Conservation (phyloP, 2,329 filamentous ascomycete species). For the Clonostachys rhizophaga region DNA sequence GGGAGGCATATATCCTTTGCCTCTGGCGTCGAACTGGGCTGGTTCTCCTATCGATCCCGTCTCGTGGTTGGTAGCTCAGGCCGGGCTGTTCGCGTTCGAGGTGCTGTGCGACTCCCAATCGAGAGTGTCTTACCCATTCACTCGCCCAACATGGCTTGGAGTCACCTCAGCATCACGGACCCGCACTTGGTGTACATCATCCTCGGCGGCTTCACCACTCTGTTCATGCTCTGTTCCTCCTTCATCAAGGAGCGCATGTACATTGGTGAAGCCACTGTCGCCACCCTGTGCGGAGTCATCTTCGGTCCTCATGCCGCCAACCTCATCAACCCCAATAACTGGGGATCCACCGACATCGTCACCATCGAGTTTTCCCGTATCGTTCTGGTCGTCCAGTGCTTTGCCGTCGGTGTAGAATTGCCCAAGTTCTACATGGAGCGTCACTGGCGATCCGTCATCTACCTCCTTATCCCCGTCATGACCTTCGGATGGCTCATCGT, state of each 20-base stretch:
- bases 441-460: conserved; percentile 89
- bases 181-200: conserved; percentile 99
- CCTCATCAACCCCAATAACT: conserved; percentile 69
- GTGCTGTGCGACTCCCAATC: no score
- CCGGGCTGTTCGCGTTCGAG: no score
- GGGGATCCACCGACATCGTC: conserved; percentile 82
- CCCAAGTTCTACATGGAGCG: conserved; percentile 95
- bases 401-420: conserved; percentile 85
- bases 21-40: no score
- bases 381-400: conserved; percentile 87
- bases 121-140: no score
- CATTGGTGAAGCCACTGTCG: conserved; percentile 96
- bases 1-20: no score
- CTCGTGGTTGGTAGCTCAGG: no score
- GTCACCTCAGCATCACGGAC: conserved; percentile 80
- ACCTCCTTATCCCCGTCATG: conserved; percentile 93
- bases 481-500: conserved; percentile 92
- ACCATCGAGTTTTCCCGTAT: conserved; percentile 88
- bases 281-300: conserved; percentile 81
- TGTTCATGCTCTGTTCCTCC: conserved; percentile 98
- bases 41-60: no score
- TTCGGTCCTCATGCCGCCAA: conserved; percentile 83
- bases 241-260: conserved; percentile 98
- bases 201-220: conserved; percentile 90
- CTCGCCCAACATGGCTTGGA: conserved; percentile 61